Base-by-base conservation (phyloP, 2,329 filamentous ascomycete genomes). In the Phoma herbarum region DNA sequence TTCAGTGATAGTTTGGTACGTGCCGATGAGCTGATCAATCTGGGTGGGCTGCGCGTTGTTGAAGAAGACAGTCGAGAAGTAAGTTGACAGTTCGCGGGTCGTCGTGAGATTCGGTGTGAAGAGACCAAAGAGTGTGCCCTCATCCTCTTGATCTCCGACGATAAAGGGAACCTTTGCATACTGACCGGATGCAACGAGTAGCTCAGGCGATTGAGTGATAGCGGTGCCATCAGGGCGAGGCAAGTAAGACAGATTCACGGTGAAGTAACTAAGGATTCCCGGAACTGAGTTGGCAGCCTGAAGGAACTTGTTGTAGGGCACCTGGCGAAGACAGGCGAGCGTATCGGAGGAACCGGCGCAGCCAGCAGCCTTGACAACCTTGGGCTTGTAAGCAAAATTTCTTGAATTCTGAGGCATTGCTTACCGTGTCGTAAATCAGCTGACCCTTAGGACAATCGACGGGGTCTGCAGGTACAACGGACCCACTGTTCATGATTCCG, bases 61-160 rank as follows among this genome's bases (percentile, higher is more conserved):
- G 80, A 92, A 93, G 79, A 86, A 90, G 49, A 85, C 71, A 43
- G 84, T 75, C 1, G 77, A 68, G 22, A 95, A 76, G 69, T 94
- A 94, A 18, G 83, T 77, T 31, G 86, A 81, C 0, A 93, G 65
- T 6, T 86, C 76, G 1, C 77, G 77, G 0, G 82, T 86, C 1
- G 83, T 89, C 10, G 85, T 90, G 49, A 93, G 78, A 72, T 93
- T 91, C 29, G 76, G 71, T 63, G 91, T 89, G 73, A 89, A 88
- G 31, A 93, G 80, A 5, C 87, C 81, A 71, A 93, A 92, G 2
- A 93, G 75, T 0, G 90, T 92, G 18, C 90, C 90, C 75, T 94
- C 90, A 70, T 94, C 91, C 79, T 93, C 90, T 75, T 92, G 89
- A 70, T 92, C 85, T 41, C 91, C 90, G 37, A 90, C 84, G 55